Conservation (phyloP, 345 rosid species). For the Eucalyptus decipiens region DNA sequence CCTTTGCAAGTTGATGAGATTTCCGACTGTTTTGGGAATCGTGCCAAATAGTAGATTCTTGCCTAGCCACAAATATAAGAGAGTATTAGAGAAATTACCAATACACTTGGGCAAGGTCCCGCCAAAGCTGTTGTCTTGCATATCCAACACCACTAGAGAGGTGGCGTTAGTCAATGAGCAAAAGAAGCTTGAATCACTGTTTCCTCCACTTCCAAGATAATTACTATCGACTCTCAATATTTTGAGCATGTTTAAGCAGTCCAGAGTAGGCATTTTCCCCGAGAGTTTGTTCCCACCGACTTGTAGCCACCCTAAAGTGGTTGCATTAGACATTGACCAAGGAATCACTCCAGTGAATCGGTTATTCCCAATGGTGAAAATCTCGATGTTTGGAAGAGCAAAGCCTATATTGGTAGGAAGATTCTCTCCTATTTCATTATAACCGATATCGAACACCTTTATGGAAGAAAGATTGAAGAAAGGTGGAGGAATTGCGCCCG, state of each 20-base stretch:
- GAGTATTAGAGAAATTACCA: neutral
- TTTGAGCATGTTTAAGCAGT: neutral
- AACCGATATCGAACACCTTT: rapidly evolving
- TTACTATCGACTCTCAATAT: neutral
- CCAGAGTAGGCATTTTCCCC: conserved; percentile 3
- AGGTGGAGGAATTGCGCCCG: conserved; percentile 1
- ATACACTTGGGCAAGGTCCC: neutral
- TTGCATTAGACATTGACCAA: neutral
- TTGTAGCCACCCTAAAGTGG: neutral
- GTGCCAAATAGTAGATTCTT: neutral
- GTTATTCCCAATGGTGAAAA: rapidly evolving
- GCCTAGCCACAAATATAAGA: rapidly evolving
- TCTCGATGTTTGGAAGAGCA: neutral
- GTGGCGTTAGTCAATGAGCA: neutral
- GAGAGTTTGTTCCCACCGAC: rapidly evolving
- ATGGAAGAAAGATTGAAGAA: conserved; percentile 14
- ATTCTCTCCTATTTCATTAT: neutral
- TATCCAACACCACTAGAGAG: rapidly evolving
- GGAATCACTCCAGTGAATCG: neutral
- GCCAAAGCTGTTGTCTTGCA: neutral
- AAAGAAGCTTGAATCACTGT: neutral
- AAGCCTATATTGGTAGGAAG: conserved; percentile 2
- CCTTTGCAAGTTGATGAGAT: neutral
- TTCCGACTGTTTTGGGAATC: neutral
- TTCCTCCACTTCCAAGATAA: neutral